Conservation (phyloP, 1,139 yeast genomes). For the Torulaspora globosa region DNA sequence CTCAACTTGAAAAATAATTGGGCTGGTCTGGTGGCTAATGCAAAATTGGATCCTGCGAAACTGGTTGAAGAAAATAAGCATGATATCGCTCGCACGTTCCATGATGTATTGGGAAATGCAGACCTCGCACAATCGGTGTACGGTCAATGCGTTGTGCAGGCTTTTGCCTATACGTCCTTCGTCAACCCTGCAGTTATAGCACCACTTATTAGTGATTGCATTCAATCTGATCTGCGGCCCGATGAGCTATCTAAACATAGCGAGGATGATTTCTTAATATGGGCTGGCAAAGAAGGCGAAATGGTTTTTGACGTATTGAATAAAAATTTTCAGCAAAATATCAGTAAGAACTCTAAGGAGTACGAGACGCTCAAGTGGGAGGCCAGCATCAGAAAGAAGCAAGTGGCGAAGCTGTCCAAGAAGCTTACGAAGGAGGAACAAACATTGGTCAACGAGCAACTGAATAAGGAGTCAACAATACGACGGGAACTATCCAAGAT, state of each 20-base stretch:
- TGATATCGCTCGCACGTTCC: slow-evolving; percentile 39
- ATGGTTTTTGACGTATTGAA: slow-evolving; percentile 63
- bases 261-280: slow-evolving; percentile 52
- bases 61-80: slow-evolving; percentile 46
- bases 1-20: slow-evolving; percentile 56
- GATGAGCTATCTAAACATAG: slow-evolving; percentile 36
- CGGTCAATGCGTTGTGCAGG: slow-evolving; percentile 44
- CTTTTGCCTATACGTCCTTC: slow-evolving; percentile 65
- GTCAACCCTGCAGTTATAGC: slow-evolving; percentile 61
- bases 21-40: slow-evolving; percentile 70
- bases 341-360: slow-evolving; percentile 68
- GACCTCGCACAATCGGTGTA: slow-evolving; percentile 23
- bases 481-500: slow-evolving; percentile 45
- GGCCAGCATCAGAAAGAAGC: slow-evolving; percentile 69
- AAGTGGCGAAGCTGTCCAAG: slow-evolving; percentile 52
- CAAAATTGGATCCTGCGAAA: slow-evolving; percentile 60
- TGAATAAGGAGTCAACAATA: slow-evolving; percentile 54
- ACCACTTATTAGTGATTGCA: slow-evolving; percentile 45
- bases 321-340: slow-evolving; percentile 39
- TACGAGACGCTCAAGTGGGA: slow-evolving; percentile 91
- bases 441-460: slow-evolving; percentile 53
- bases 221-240: slow-evolving; percentile 43
- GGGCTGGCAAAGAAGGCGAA: slow-evolving; percentile 65
- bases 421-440: slow-evolving; percentile 78
- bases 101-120: slow-evolving; percentile 30